phyloP scores from a whole-genome alignment of 306 rosid genomes.

The Neltuma alba region DNA sequence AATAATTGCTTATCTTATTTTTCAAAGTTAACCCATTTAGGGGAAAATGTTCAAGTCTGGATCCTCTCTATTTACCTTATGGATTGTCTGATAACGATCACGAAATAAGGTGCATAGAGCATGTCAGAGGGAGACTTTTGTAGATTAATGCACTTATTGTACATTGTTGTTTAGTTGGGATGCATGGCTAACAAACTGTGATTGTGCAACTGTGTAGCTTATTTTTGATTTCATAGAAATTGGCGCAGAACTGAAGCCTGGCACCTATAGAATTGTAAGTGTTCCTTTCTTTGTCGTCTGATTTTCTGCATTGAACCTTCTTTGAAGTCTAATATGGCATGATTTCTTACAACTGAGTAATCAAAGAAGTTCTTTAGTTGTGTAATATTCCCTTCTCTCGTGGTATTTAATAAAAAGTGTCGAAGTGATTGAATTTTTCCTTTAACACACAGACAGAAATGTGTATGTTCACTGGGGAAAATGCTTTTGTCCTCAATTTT shows the following conservation, averaged over 20 bases:
- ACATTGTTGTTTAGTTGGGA: neutral
- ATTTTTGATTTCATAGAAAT: slow-evolving; percentile 73
- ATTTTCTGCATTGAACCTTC: slow-evolving; percentile 31
- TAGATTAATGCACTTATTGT: slow-evolving; percentile 1
- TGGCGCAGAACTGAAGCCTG: slow-evolving; percentile 54
- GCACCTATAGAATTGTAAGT: slow-evolving; percentile 80
- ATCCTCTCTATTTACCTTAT: neutral
- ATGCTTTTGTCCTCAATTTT: neutral
- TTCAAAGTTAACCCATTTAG: neutral
- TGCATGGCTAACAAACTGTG: slow-evolving; percentile 35
- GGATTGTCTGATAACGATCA: neutral
- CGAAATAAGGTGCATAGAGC: neutral
- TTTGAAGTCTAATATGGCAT: slow-evolving; percentile 23
- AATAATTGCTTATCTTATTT: neutral
- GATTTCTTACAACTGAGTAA: slow-evolving; percentile 16
- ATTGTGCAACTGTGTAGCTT: slow-evolving; percentile 46
- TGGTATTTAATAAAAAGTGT: slow-evolving; percentile 1
- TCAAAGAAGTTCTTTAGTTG: slow-evolving; percentile 21
- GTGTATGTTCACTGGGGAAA: neutral
- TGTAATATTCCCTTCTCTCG: slow-evolving; percentile 13
- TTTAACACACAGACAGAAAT: neutral
- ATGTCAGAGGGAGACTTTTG: slow-evolving; percentile 11
- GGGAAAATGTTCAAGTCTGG: neutral
- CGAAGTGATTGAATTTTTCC: neutral
- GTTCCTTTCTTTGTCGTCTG: slow-evolving; percentile 23